Evolutionary conservation across 2,329 filamentous ascomycete species (phyloP), one percentile per base, ranked within the genome.

Genomic region (Talaromyces sp.): DNA sequence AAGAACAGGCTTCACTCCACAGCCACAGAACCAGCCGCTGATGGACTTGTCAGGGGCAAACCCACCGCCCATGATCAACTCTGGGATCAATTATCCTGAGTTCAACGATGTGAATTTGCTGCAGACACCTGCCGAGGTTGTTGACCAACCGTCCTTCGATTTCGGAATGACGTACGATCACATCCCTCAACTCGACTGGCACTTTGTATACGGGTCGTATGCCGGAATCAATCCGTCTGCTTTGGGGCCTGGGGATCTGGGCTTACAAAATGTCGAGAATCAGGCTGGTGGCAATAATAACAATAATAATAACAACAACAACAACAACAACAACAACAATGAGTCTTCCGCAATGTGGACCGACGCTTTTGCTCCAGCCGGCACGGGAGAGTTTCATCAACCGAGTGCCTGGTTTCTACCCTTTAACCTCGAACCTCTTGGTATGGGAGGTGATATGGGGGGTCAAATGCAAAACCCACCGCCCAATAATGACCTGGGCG

Each of bases 391-490:
- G 49, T 75, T 71, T 62, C 72, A 75, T 59, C 75, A 77, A 51
- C 74, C 75, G 53, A 88, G 88, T 58, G 91, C 90, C 5, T 98
- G 93, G 91, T 96, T 96, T 74, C 87, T 96, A 80, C 92, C 93
- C 1, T 96, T 96, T 76, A 96, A 96, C 71, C 86, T 96, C 76
- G 90, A 95, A 62, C 90, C 92, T 13, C 51, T 63, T 44, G 60
- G 57, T 27, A 58, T 62, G 60, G 49, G 60, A 8, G 60, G 42
- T 27, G 47, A n/a, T 44, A 17, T 58, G n/a, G 36, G 33, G 19
- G 49, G 55, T 30, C 39, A 27, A 19, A n/a, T 17, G 32, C 55
- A 27, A 27, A 27, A 28, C 10, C 44, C 36, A 44, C 32, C 15
- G 65, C 63, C 0, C 15, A 25, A 15, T 49, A 25, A 56, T 22